Percentiles rank a stretch among this genome's conserved stretches.
These are phyloP conservation scores for Penicillium psychrofluorescens DNA, from an alignment of 495 filamentous ascomycete species.

Conservation along the genomic window DNA sequence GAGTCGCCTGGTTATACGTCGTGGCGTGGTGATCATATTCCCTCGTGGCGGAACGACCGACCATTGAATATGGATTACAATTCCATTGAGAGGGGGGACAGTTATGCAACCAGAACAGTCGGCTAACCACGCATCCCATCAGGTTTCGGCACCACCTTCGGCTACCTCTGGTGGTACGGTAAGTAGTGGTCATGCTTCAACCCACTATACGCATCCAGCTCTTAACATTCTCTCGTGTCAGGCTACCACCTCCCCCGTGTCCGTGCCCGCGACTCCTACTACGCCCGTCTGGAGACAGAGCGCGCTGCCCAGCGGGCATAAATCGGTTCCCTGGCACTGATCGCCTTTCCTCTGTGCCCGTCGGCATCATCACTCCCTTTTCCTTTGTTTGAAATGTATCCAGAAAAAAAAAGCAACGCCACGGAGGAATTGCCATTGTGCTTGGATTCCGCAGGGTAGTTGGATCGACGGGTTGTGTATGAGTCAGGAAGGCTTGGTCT, in stretches of 20 bases:
- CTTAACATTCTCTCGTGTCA: constrained; percentile 15
- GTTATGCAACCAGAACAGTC: too few relatives aligned
- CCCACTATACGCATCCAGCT: background rate
- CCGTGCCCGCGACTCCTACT: constrained; percentile 67
- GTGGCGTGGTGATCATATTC: background rate
- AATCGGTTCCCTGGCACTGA: constrained; percentile 10
- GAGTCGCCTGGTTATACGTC: constrained; percentile 21
- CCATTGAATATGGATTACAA: background rate
- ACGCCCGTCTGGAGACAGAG: constrained; percentile 68
- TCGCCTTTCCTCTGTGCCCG: constrained; percentile 11
- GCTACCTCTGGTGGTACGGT: constrained; percentile 80
- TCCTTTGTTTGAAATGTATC: constrained; percentile 11
- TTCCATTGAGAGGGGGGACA: background rate
- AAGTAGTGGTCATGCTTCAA: constrained; percentile 28
- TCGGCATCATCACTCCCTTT: constrained; percentile 9
- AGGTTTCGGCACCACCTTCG: constrained; percentile 65
- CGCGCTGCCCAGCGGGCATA: constrained; percentile 41
- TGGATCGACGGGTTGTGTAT: constrained; percentile 10
- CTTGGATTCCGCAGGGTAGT: constrained; percentile 3
- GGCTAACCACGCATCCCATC: constrained; percentile 1
- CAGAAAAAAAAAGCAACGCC: constrained; percentile 2
- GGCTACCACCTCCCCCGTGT: constrained; percentile 75
- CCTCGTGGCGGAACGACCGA: too few relatives aligned
- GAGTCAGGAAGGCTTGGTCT: constrained; percentile 7
- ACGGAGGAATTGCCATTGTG: too few relatives aligned